Percentiles rank a stretch among this genome's conserved stretches.
Conservation (phyloP, 345 rosid species). For the Citrus sp. region DNA sequence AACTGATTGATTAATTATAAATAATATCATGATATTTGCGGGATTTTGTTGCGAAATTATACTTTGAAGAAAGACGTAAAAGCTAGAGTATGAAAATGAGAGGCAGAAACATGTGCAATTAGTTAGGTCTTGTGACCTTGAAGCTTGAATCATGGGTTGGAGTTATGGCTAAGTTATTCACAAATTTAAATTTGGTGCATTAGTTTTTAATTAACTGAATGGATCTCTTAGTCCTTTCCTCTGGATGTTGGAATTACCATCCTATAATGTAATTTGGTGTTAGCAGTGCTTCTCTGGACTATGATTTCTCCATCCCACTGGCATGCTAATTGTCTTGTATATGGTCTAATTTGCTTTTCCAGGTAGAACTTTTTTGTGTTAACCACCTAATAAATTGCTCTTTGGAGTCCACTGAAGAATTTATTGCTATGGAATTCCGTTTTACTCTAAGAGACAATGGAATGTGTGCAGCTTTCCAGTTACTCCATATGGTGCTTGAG, state of each 20-base stretch:
- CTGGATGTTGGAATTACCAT: background rate
- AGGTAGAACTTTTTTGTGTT: slow-evolving; percentile 99
- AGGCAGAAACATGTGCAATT: background rate
- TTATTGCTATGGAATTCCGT: slow-evolving; percentile 98
- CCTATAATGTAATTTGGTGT: background rate
- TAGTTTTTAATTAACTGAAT: background rate
- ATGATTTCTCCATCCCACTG: background rate
- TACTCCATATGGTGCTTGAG: slow-evolving; percentile 99
- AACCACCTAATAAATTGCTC: slow-evolving; percentile 98
- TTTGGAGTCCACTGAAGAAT: slow-evolving; percentile 97
- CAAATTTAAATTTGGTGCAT: background rate
- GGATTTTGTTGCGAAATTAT: background rate
- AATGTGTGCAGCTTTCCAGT: slow-evolving; percentile 96
- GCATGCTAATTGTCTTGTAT: background rate
- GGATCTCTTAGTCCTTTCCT: background rate
- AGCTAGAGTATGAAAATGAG: background rate
- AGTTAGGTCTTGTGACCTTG: background rate
- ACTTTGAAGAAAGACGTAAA: background rate
- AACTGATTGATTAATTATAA: slow-evolving; percentile 1
- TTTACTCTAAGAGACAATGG: slow-evolving; percentile 97
- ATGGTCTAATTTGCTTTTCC: slow-evolving; percentile 17
- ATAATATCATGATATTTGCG: background rate
- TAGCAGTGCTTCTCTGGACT: background rate
- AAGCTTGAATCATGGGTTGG: background rate
- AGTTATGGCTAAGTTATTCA: background rate